phyloP scores from a whole-genome alignment of 2,329 filamentous ascomycete species.

The Pseudocercospora ulei region DNA sequence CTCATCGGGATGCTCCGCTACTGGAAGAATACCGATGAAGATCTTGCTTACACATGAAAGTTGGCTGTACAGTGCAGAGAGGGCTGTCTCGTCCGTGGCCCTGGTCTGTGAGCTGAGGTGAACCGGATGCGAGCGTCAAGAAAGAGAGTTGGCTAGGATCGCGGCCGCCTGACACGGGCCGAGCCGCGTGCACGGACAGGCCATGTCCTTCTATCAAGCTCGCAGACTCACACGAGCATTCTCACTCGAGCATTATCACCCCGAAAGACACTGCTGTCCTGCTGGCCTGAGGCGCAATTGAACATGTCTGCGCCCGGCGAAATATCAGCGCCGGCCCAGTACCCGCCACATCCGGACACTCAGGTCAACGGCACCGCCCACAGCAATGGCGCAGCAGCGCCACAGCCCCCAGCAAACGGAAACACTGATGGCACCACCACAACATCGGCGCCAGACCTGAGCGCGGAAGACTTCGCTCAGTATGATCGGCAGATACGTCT shows the following conservation, averaged over 20 bases:
- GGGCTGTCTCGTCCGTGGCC: slow-evolving; percentile 4
- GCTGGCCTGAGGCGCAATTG: not conserved
- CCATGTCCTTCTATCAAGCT: not conserved
- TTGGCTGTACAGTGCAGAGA: slow-evolving; percentile 9
- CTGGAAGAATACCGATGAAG: no score
- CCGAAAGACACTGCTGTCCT: not conserved
- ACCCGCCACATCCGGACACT: slow-evolving; percentile 1
- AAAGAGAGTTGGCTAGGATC: no score
- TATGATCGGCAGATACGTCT: slow-evolving; percentile 96
- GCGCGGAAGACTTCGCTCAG: slow-evolving; percentile 80
- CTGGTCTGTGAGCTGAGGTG: not conserved
- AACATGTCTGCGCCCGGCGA: slow-evolving; percentile 12
- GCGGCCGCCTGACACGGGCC: not conserved
- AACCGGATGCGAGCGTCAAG: not conserved
- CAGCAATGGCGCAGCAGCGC: slow-evolving; percentile 9
- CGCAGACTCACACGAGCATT: no score
- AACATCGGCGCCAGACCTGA: slow-evolving; percentile 28
- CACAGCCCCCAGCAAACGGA: slow-evolving; percentile 18
- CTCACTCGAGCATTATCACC: no score
- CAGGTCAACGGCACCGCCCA: slow-evolving; percentile 14
- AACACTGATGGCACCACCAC: slow-evolving; percentile 16
- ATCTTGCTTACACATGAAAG: no score
- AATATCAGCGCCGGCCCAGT: slow-evolving; percentile 1
- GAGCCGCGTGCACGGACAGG: slow-evolving; percentile 5
- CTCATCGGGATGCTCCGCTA: not conserved